Conservation (phyloP, 2,329 filamentous ascomycete species). For the Verticillium nonalfalfae region DNA sequence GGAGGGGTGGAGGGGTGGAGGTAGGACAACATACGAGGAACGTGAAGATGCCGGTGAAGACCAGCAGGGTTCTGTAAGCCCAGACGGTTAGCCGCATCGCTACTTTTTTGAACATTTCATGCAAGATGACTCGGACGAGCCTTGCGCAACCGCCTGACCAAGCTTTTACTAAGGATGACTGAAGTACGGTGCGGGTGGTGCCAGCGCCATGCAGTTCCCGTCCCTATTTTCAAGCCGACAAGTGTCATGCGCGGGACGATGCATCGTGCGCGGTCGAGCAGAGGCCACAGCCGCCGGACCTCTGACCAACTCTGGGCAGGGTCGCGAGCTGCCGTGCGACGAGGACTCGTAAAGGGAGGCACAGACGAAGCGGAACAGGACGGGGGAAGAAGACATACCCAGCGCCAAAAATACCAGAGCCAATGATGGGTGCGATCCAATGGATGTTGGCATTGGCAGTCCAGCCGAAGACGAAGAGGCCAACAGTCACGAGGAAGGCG, state of each 20-base stretch:
- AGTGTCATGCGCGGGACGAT: neutral
- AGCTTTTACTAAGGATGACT: slow-evolving; percentile 26
- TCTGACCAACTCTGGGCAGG: slow-evolving; percentile 8
- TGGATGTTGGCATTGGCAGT: slow-evolving; percentile 69
- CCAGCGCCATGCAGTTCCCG: slow-evolving; percentile 4
- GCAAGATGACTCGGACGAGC: slow-evolving; percentile 15
- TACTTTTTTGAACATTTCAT: slow-evolving; percentile 15
- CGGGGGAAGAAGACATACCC: slow-evolving; percentile 45
- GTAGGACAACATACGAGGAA: slow-evolving; percentile 60
- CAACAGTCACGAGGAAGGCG: slow-evolving; percentile 70
- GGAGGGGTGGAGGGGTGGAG: neutral
- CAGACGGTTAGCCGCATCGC: slow-evolving; percentile 23
- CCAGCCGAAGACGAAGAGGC: slow-evolving; percentile 87
- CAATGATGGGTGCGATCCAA: slow-evolving; percentile 72
- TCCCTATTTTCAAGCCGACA: neutral
- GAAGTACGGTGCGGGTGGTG: slow-evolving; percentile 9
- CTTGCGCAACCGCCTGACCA: slow-evolving; percentile 4
- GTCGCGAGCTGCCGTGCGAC: slow-evolving; percentile 9
- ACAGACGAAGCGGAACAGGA: neutral
- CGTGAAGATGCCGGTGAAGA: slow-evolving; percentile 81
- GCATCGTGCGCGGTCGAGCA: neutral
- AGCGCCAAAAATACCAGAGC: slow-evolving; percentile 62
- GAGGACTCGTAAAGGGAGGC: neutral
- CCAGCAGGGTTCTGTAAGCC: slow-evolving; percentile 59
- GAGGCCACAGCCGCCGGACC: neutral